Conservation (phyloP, 495 filamentous ascomycete genomes). For the Acidiella bohemica region DNA sequence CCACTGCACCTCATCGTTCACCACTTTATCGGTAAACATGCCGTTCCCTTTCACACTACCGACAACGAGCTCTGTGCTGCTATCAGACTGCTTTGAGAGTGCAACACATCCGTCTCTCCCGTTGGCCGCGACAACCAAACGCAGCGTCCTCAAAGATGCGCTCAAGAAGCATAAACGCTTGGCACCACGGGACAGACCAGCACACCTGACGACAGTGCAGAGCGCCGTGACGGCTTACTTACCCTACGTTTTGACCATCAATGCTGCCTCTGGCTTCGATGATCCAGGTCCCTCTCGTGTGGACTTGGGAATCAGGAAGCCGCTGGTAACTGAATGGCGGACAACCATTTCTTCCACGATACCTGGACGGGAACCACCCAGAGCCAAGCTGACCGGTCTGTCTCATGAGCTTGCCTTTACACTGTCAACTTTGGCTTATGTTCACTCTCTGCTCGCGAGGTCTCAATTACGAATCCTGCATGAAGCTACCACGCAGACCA, state of each 20-base stretch:
- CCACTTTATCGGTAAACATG: slow-evolving; percentile 17
- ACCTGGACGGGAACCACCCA: slow-evolving; percentile 44
- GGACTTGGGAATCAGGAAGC: slow-evolving; percentile 46
- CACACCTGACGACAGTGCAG: slow-evolving; percentile 16
- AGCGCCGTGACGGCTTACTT: slow-evolving; percentile 46
- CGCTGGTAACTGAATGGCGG: slow-evolving; percentile 66
- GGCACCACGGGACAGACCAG: slow-evolving; percentile 1
- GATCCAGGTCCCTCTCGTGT: slow-evolving; percentile 43
- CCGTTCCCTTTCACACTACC: slow-evolving; percentile 19
- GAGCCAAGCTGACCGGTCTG: slow-evolving; percentile 56
- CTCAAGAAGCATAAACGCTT: slow-evolving; percentile 23
- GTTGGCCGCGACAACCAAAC: slow-evolving; percentile 13
- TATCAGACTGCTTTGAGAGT: slow-evolving; percentile 14
- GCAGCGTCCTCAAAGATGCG: slow-evolving; percentile 17
- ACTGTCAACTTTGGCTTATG: slow-evolving; percentile 61
- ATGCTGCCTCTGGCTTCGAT: slow-evolving; percentile 40
- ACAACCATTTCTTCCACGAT: slow-evolving; percentile 49
- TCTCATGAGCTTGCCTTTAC: slow-evolving; percentile 73
- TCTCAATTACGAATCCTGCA: slow-evolving; percentile 40
- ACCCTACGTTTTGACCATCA: slow-evolving; percentile 57
- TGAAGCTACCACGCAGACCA: slow-evolving; percentile 44
- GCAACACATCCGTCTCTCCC: slow-evolving; percentile 18
- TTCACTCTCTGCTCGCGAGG: slow-evolving; percentile 45
- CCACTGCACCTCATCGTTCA: neutral
- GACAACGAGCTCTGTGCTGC: slow-evolving; percentile 18